Evolutionary conservation across 2,329 filamentous ascomycete species (phyloP), one percentile per base, ranked within the genome.

Genomic region (Ceratocystiopsis brevicomis): DNA sequence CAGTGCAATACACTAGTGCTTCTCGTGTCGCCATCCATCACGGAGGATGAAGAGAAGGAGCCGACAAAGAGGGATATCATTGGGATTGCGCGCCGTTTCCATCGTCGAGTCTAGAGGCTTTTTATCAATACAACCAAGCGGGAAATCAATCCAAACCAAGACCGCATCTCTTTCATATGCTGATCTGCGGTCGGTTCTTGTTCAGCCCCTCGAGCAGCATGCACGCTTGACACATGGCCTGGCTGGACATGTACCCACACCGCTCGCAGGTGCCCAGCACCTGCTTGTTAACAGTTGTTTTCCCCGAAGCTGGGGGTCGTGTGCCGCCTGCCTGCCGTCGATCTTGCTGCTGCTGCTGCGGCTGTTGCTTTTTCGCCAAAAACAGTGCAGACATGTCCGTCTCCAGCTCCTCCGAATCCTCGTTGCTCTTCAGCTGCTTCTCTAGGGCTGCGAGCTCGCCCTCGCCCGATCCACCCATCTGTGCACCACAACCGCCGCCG

Each of bases 231-330:
- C 90, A 98, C 36, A 95, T 74, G 30, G 75, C 73, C 59, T 98
- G 90, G 53, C 87, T 95, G 2, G 90, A 94, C 60, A 98, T 81
- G 57, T 96, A 98, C 14, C 90, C 90, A 53, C 90, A 98, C 42
- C 75, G 78, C 54, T 79, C 74, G 56, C 90, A 98, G 49, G 77
- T 78, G 2, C 88, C 84, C 51, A 95, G 71, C 14, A 78, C 77
- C 58, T 88, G 83, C 53, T 74, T 70, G n/a, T 69, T 61, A 12
- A 53, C 25, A 10, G 25, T 57, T 51, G 43, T 41, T 11, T 51
- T 53, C 35, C 33, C 33, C 4, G 33, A 6, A 4, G 33, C 12
- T 2, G 33, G 3, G 11, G 33, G 33, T 14, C 33, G 12, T 30
- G 8, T 30, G 1, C 21, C 10, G 4, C 10, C 25, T 30, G 3